Evolutionary conservation across 768 basidiomycete species (phyloP), one percentile per base, ranked within the genome.

Genomic region (Suillus weaverae): DNA sequence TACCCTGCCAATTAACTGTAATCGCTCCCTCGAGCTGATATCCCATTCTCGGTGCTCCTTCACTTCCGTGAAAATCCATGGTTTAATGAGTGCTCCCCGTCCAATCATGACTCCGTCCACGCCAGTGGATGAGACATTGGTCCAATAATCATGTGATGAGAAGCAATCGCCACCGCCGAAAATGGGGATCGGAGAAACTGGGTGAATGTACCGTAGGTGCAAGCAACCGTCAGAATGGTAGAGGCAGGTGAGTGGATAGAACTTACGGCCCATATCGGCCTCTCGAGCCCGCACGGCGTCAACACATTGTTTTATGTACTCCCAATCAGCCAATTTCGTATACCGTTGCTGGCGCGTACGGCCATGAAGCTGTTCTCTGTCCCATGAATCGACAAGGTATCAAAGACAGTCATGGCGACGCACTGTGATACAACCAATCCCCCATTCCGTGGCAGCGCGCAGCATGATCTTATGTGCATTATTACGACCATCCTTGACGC

Each of bases 121-220:
- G 5, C 94, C 94, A 33, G 85, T 88, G n/a, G 80, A 74, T 51
- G 94, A 88, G 36, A 95, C 84, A 53, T 86, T 86, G 18, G 85
- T 77, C 86, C 91, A 92, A 75, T 96, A 96, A 64, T 86, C 89
- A 64, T 90, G 81, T 6, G 92, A 87, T 3, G 95, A 96, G 80
- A 92, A 99, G 68, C 91, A 92, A 73, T 99, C 97, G 0, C 97
- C 97, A 33, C 95, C 95, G 9, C 97, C 97, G 68, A 98, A 97
- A 53, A 99, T 95, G 0, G 96, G 96, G n/a, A 98, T 83, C 0
- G 91, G 85, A 0, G 89, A 83, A 16, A 96, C 91, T 92, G 56
- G 6, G 11, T 60, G n/a, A 61, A 35, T 11, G 54, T 61, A 26
- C 64, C 44, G 16, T 60, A 54, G 32, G 6, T 54, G 11, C 32